Base-by-base conservation (phyloP, 768 basidiomycete species). In the Phylloporus sp. region DNA sequence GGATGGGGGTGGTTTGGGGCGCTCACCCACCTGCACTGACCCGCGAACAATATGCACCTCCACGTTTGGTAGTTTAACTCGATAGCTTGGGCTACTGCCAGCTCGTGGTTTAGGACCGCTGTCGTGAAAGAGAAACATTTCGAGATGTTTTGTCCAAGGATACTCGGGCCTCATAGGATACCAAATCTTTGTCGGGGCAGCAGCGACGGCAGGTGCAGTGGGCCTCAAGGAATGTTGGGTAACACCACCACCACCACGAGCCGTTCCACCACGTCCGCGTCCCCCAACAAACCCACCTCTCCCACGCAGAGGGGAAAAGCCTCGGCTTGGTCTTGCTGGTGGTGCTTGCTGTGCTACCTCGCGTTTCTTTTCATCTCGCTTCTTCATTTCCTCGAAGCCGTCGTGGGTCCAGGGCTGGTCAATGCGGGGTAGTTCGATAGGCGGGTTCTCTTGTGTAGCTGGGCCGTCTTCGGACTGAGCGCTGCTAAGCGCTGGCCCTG, bases 371-470 rank as follows among this genome's bases (percentile, higher is more conserved):
- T 90, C 86, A 53, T 91, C 90, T 59, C 79, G 79, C 48, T 76
- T 76, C 70, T 82, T 89, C 80, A 92, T 80, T 72, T 95, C 89
- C 67, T 92, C 90, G 56, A 85, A 95, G 2, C 91, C 90, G 63
- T 91, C 90, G 63, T 94, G 91, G 0, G 79, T 84, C 91, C 91
- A 93, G 4, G 80, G 67, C 32, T 76, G 79, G 55, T 91, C 87
- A 38, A 86, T 78, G 12, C 81, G 82, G 5, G 83, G 81, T 6
- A 80, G 56, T 23, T 77, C 72, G 31, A 50, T 22, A 45, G 56
- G 40, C 1, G 45, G 38, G 22, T 41, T 62, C 31, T 60, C 61
- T 40, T 62, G 60, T 16, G 56, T 45, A 18, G 49, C 46, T 34
- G 50, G n/a, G 23, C 46, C 56, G 28, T 58, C 65, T 45, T 62